Base-by-base conservation (phyloP, 495 filamentous ascomycete species). In the Xylaria grammica region DNA sequence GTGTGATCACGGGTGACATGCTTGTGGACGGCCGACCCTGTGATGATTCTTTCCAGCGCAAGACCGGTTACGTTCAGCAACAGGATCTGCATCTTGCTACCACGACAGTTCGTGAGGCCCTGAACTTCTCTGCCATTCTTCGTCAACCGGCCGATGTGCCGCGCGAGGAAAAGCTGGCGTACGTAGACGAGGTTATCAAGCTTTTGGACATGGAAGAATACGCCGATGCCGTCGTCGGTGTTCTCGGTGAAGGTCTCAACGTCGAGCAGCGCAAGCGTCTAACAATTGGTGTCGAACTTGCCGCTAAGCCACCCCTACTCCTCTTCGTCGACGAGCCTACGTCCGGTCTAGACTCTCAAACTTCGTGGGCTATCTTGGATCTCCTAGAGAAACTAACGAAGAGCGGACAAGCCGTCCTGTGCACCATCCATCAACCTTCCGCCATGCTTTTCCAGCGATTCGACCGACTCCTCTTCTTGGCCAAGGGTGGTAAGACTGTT, bases 41-140 rank as follows among this genome's bases (percentile, higher is more conserved):
- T 19, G 91, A 96, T 70, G 80, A 84, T 19, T 92, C 90, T 0
- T 97, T 97, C 83, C 92, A 95, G 72, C 89, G 93, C 36, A 95
- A 95, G 80, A 97, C 93, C 3, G 94, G 94, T 27, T 98, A 97
- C 69, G 94, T 95, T 20, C 92, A 98, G 70, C 94, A 98, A 74
- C 93, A 96, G 76, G 94, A 98, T 85, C 84, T 98, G 9, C 94
- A 97, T 75, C 83, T 96, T 26, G 82, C 89, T 38, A 96, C 92
- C 0, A 87, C 89, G 1, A 98, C 94, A 5, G 93, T 97, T 40
- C 86, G 93, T 46, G 94, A 92, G 73, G 92, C 93, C 30, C 81
- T 97, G 15, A 81, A 84, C 46, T 97, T 97, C 75, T 91, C 87
- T 59, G 94, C 94, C 44, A 75, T 93, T 38, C 86, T 97, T 17